Base-by-base conservation (phyloP, 2,329 filamentous ascomycete genomes). In the Aspergillus sp. region DNA sequence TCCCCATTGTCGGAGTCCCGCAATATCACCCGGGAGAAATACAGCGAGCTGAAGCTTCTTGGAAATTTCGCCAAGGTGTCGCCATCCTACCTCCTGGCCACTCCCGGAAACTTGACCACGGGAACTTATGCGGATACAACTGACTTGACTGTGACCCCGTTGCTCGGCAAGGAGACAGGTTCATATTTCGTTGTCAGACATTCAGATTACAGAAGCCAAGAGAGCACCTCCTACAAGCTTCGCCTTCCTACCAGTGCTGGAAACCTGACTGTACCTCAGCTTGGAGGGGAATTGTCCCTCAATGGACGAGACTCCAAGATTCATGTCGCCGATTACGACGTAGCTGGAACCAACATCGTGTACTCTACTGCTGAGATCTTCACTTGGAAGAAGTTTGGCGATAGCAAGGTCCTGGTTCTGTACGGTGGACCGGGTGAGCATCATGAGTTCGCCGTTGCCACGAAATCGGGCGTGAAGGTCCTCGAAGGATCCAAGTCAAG, bases 1-100 rank as follows among this genome's bases (percentile, higher is more conserved):
- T 77, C 83, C 4, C 74, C 78, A 6, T 89, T 93, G 48, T 78
- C 80, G 1, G 89, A 94, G 64, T 84, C 88, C 40, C 80, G 89
- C 20, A 80, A 80, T 1, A 75, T 93, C 3, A 73, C 78, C 24
- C 80, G 88, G 2, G 87, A 91, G 65, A 93, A 93, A 67, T 93
- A 90, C 67, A 86, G 84, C 40, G 88, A 94, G 66, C 76, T 89
- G 22, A 94, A 93, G 64, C 79, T 93, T 1, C 75, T 89, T 56
- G 87, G 82, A 22, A 87, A 89, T 60, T 93, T 93, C 68, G 69
- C 89, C 48, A 86, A 86, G 60, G 86, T 84, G 0, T 89, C 87
- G 0, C 86, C 87, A 0, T 82, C 81, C 0, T 92, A 89, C 60
- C 72, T 90, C 16, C 80, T 81, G 2, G 81, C 84, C 0, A 76